Conservation (phyloP, 2,329 filamentous ascomycete genomes). For the Scedosporium minutisporum region DNA sequence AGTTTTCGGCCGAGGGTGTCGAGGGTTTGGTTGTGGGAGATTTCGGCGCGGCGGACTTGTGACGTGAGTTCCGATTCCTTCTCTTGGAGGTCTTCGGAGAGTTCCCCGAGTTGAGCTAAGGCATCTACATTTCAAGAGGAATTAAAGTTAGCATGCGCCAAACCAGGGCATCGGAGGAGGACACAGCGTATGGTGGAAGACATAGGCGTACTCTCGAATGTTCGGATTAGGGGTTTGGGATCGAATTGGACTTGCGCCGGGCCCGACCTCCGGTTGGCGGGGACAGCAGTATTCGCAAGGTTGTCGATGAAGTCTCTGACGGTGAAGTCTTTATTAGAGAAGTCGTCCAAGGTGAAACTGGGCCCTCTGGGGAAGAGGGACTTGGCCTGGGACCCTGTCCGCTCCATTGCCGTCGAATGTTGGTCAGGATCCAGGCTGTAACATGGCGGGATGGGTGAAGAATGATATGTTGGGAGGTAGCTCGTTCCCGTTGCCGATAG, state of each 20-base stretch:
- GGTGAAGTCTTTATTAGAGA: conserved; percentile 87
- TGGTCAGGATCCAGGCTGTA: conserved; percentile 7
- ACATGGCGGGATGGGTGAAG: background rate
- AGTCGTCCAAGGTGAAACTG: conserved; percentile 79
- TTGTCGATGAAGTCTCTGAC: conserved; percentile 96
- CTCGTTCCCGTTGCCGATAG: background rate
- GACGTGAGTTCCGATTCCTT: conserved; percentile 85
- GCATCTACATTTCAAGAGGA: conserved; percentile 33
- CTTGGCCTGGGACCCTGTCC: conserved; percentile 41
- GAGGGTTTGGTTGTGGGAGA: conserved; percentile 83
- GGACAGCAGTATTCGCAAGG: conserved; percentile 74
- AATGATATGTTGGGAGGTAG: background rate
- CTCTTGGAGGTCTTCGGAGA: conserved; percentile 77
- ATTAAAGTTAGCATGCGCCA: conserved; percentile 15
- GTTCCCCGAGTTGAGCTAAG: conserved; percentile 55
- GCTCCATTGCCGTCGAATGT: conserved; percentile 26
- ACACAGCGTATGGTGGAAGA: background rate
- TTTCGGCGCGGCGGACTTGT: conserved; percentile 82
- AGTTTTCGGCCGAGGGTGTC: conserved; percentile 81
- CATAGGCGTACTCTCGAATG: conserved; percentile 62
- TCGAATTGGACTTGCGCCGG: conserved; percentile 64
- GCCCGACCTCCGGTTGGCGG: conserved; percentile 70
- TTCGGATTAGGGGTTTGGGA: conserved; percentile 90
- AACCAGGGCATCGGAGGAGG: conserved; percentile 9
- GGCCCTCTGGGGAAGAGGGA: conserved; percentile 69